Conservation (phyloP, 2,329 filamentous ascomycete genomes). For the Sclerotinia trifoliorum region DNA sequence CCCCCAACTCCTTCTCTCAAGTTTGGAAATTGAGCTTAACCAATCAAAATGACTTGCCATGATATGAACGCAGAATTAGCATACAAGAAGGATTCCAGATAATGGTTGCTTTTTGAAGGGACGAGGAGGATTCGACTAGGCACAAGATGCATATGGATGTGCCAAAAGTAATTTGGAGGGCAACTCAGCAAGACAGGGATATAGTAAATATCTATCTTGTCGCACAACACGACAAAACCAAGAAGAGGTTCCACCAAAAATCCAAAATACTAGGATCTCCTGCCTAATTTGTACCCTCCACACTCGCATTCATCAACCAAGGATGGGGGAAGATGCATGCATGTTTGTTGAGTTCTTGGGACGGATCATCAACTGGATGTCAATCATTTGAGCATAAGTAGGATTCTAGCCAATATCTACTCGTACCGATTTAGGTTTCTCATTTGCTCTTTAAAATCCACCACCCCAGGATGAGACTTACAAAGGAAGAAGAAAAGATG, state of each 20-base stretch:
- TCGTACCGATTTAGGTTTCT: not conserved
- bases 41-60: not conserved
- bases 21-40: not conserved
- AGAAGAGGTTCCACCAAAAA: not conserved
- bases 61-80: not conserved
- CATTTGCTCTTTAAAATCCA: not conserved
- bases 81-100: not conserved
- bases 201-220: not conserved
- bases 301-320: conserved; percentile 5
- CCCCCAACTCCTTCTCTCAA: not conserved
- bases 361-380: conserved; percentile 18
- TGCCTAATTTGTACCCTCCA: not conserved
- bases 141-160: not conserved
- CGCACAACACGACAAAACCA: not conserved
- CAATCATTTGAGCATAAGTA: not conserved
- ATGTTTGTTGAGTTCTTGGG: not conserved
- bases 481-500: conserved; percentile 3
- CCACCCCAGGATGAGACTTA: not conserved
- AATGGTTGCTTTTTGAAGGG: not conserved
- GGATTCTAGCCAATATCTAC: not conserved
- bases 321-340: not conserved
- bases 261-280: conserved; percentile 2
- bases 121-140: not conserved
- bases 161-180: not conserved
- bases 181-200: not conserved